phyloP scores from a whole-genome alignment of 2,329 filamentous ascomycete genomes.

The Fulvia fulva region DNA sequence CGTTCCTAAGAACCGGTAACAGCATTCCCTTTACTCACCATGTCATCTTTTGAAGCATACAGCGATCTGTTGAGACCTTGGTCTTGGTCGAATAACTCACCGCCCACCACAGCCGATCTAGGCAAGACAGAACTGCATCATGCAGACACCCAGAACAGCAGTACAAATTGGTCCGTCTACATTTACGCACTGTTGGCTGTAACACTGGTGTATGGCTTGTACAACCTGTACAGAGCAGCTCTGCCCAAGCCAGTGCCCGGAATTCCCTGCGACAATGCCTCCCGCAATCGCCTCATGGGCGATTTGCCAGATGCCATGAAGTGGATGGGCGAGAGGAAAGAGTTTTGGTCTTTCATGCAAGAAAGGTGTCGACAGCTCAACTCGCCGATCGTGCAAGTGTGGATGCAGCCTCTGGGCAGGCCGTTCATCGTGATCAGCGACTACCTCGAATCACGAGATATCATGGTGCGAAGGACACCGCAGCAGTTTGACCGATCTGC shows the following conservation, averaged over 20 bases:
- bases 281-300: slow-evolving; percentile 38
- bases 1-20: neutral
- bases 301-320: slow-evolving; percentile 42
- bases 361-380: slow-evolving; percentile 17
- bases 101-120: neutral
- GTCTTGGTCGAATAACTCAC: neutral
- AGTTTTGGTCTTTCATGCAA: slow-evolving; percentile 17
- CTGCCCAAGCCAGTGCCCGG: slow-evolving; percentile 44
- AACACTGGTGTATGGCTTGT: neutral
- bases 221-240: slow-evolving; percentile 3
- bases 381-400: slow-evolving; percentile 47
- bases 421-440: slow-evolving; percentile 47
- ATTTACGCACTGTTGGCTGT: neutral
- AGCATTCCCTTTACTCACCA: neutral
- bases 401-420: slow-evolving; percentile 41
- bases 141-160: neutral
- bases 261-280: slow-evolving; percentile 44
- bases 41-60: neutral
- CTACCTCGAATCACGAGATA: slow-evolving; percentile 43
- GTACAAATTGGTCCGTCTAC: neutral
- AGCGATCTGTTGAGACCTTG: neutral
- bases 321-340: slow-evolving; percentile 34
- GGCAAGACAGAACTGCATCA: neutral
- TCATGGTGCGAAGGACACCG: slow-evolving; percentile 40
- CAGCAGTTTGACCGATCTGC: slow-evolving; percentile 45